These are phyloP conservation scores for Aspergillus fumigatus DNA, from an alignment of 2,329 filamentous ascomycete species.

Conservation along the genomic window DNA sequence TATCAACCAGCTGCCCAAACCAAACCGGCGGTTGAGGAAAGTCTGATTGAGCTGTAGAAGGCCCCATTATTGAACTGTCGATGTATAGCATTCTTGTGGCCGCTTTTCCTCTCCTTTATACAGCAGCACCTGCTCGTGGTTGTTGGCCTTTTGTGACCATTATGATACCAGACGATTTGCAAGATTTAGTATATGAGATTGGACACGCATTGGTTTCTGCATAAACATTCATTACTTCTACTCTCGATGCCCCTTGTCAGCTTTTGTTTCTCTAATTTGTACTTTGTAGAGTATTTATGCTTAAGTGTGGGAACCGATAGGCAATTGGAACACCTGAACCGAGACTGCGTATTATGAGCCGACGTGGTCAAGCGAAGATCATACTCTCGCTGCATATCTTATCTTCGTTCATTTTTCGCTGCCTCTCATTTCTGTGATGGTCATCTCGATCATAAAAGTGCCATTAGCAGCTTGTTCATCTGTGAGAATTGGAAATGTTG, in stretches of 20 bases:
- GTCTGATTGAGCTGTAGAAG: conserved; percentile 27
- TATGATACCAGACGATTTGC: conserved; percentile 26
- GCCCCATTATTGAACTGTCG: background rate
- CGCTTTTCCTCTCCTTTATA: background rate
- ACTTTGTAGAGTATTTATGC: background rate
- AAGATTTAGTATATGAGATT: conserved; percentile 17
- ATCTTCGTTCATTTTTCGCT: background rate
- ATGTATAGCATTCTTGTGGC: conserved; percentile 9
- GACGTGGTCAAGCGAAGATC: background rate
- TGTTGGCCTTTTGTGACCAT: conserved; percentile 8
- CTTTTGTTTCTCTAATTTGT: background rate
- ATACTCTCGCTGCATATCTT: background rate
- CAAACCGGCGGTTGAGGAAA: conserved; percentile 26
- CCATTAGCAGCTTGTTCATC: background rate
- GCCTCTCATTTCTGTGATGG: background rate
- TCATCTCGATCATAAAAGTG: background rate
- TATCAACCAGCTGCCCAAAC: conserved; percentile 18
- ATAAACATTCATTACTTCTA: background rate
- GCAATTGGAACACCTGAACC: background rate
- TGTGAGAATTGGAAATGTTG: background rate
- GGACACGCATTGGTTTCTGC: conserved; percentile 5
- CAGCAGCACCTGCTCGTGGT: background rate
- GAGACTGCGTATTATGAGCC: background rate
- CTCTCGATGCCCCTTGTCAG: background rate
- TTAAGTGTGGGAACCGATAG: too few relatives aligned